Percentiles rank a stretch among this genome's conserved stretches.
Evolutionary conservation across 352 stramenopile genomes (phyloP).

Genomic region (Blastocystis sp.): DNA sequence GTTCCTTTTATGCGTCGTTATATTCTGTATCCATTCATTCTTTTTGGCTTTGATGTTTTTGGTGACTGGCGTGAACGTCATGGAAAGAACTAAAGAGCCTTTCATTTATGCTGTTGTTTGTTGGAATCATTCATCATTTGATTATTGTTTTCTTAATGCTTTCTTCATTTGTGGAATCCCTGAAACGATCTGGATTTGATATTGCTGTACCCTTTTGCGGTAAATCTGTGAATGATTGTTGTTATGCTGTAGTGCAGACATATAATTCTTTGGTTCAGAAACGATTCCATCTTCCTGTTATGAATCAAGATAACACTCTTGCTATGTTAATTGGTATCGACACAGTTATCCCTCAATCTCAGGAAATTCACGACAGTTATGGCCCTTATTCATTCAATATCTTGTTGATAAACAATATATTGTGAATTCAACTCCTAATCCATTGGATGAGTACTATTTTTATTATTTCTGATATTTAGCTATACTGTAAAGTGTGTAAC

Average conservation of each 20-base stretch:
- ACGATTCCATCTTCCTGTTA: not conserved
- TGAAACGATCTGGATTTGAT: conserved; percentile 17
- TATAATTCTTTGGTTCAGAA: conserved; percentile 12
- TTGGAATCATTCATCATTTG: too few relatives aligned
- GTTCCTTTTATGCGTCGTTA: conserved; percentile 5
- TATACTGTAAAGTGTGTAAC: not conserved
- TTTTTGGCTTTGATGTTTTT: conserved; percentile 3
- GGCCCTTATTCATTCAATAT: conserved; percentile 32
- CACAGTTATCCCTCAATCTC: not conserved
- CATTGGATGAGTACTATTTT: not conserved
- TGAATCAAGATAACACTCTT: not conserved
- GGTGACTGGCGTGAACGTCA: not conserved
- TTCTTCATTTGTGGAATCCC: not conserved
- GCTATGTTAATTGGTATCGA: conserved; percentile 23
- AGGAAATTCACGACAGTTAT: conserved; percentile 41
- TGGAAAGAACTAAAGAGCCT: not conserved
- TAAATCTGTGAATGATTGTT: not conserved
- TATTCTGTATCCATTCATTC: conserved; percentile 1
- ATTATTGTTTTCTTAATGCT: not conserved
- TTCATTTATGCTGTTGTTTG: not conserved
- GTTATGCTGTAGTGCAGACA: not conserved
- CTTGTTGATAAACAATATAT: conserved; percentile 16
- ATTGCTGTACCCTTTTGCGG: conserved; percentile 16
- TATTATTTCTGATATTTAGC: not conserved
- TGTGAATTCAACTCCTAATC: conserved; percentile 8